Evolutionary conservation across 371 early-diverging fungal genomes (phyloP).

Genomic region (Capillidium rhysosporum): DNA sequence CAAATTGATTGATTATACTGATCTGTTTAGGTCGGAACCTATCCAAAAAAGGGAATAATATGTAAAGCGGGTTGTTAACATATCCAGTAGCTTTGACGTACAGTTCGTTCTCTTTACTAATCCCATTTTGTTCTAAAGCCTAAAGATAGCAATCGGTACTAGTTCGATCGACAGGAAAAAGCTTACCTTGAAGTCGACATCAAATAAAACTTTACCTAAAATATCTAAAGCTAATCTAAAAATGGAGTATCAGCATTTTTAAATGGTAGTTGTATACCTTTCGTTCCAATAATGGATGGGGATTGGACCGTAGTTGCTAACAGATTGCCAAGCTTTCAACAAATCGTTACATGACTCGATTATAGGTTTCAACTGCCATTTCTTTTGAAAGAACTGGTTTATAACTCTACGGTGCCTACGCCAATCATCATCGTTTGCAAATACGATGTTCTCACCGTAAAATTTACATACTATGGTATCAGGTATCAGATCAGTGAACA

Average conservation of each 20-base stretch:
- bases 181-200: conserved; percentile 1
- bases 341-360: neutral
- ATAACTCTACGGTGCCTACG: neutral
- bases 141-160: neutral
- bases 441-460: conserved; percentile 1
- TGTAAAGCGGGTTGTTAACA: neutral
- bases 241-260: neutral
- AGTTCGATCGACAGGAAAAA: neutral
- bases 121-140: neutral
- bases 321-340: neutral
- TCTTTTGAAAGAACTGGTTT: conserved; percentile 1
- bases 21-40: neutral
- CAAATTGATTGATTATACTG: neutral
- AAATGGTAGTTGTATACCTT: neutral
- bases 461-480: neutral
- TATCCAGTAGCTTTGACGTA: neutral
- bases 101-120: neutral
- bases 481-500: neutral
- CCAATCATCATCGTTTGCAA: conserved; percentile 2
- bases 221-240: conserved; percentile 4
- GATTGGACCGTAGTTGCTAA: neutral
- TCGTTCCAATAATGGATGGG: neutral
- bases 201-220: conserved; percentile 1
- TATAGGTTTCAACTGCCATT: neutral
- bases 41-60: conserved; percentile 1